Base-by-base conservation (phyloP, 2,329 filamentous ascomycete genomes). In the Aspergillus tubingensis region DNA sequence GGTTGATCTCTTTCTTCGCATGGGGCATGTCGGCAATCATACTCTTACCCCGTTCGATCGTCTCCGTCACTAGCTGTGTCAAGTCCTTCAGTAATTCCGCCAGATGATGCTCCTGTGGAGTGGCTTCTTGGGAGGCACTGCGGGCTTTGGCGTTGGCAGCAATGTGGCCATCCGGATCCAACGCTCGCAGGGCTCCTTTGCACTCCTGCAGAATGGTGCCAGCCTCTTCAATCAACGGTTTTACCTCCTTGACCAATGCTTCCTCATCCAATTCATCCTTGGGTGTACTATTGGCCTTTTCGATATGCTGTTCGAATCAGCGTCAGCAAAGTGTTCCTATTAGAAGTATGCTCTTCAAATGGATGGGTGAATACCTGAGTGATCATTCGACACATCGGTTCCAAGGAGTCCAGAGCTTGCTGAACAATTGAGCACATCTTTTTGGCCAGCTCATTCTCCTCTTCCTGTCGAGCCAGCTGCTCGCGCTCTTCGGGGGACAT, bases 1-100 rank as follows among this genome's bases (percentile, higher is more conserved):
- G 92, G 80, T 93, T 96, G 62, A 96, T 84, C 81, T 94, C 88
- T 84, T 96, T 93, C 88, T 96, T 95, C 44, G 92, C 92, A 67
- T 96, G 90, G 3, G 92, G 92, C 90, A 96, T 95, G 72, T 91
- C 90, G 71, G 90, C 87, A 62, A 96, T 90, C 81, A 91, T 90
- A 80, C 89, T 90, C 86, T 93, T 95, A 19, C 91, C 90, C 65
- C 89, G 88, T 73, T 96, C 92, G 67, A 97, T 94, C 19, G 89
- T 91, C 69, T 89, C 87, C 44, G 90, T 88, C 19, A 97, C 90
- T 17, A 86, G 88, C 19, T 88, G 88, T 0, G 92, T 93, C 59
- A 96, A 83, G 79, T 86, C 91, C 81, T 96, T 96, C 68, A 96
- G 85, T 5, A 88, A 79, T 60, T 96, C 91, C 5, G 93, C 92